Percentiles rank a stretch among this genome's conserved stretches.
Conservation (phyloP, 106 monocot genomes). For the Phalaenopsis equestris region DNA sequence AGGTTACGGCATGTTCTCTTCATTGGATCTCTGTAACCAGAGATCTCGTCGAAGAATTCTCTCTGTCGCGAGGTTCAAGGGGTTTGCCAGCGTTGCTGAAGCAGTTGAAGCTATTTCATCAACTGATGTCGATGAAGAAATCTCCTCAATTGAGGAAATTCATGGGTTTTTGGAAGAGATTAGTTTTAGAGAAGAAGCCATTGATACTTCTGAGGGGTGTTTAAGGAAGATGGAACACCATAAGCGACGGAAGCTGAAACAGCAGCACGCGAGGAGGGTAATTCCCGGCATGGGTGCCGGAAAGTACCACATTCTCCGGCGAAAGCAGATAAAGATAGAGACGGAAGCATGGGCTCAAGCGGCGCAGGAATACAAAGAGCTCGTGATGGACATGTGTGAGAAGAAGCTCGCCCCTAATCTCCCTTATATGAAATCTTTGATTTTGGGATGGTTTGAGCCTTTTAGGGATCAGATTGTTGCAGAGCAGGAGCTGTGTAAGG, state of each 20-base stretch:
- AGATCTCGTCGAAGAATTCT: neutral
- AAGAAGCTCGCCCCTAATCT: constrained; percentile 85
- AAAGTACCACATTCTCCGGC: constrained; percentile 39
- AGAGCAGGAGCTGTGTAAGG: constrained; percentile 50
- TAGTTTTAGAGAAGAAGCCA: neutral
- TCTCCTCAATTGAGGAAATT: neutral
- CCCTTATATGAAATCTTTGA: constrained; percentile 83
- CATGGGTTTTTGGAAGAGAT: neutral
- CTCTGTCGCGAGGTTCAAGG: neutral
- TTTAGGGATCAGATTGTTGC: constrained; percentile 46
- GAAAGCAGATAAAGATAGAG: constrained; percentile 76
- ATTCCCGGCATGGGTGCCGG: constrained; percentile 19
- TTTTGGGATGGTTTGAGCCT: constrained; percentile 95
- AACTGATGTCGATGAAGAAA: constrained; percentile 5
- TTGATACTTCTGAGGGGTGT: neutral
- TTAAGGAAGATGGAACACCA: neutral
- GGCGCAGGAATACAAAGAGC: constrained; percentile 80
- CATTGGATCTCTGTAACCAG: neutral
- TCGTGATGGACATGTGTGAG: constrained; percentile 79
- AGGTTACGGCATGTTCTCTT: neutral
- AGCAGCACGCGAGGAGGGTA: neutral
- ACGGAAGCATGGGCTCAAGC: constrained; percentile 95
- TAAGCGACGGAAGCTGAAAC: neutral
- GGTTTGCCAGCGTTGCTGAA: constrained; percentile 11
- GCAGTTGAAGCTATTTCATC: constrained; percentile 8